Conservation (phyloP, 345 rosid genomes). For the Eucalyptus curtisii region DNA sequence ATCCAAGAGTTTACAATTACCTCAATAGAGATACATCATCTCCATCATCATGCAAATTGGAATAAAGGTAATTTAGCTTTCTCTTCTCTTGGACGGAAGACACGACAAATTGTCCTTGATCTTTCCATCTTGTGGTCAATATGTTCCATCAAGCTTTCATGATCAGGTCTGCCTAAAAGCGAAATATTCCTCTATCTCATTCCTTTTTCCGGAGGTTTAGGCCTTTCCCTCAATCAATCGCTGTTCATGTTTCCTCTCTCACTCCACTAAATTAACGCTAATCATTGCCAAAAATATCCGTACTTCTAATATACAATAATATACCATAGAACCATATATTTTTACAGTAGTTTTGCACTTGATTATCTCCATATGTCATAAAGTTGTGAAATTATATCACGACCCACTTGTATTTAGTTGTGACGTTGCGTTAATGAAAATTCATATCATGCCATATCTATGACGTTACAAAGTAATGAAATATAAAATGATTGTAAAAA, state of each 20-base stretch:
- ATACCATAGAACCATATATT: neutral
- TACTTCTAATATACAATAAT: neutral
- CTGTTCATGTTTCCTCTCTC: neutral
- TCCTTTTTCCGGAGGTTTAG: neutral
- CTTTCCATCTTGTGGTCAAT: neutral
- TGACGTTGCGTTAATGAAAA: no score
- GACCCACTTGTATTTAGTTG: rapidly evolving
- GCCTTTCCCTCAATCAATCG: neutral
- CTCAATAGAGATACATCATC: neutral
- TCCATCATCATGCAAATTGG: neutral
- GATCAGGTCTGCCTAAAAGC: neutral
- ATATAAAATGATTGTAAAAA: neutral
- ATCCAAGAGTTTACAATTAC: neutral
- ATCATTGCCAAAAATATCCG: neutral
- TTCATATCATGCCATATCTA: neutral
- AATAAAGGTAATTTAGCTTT: neutral
- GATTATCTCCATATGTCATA: rapidly evolving
- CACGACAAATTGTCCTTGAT: neutral
- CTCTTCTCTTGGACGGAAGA: neutral
- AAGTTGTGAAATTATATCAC: neutral
- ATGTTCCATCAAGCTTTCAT: neutral
- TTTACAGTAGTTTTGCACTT: neutral
- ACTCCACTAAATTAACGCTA: neutral
- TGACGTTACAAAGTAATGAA: rapidly evolving
- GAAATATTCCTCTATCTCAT: neutral